phyloP scores from a whole-genome alignment of 192 early-diverging fungal species.

The Coemansia sp. region DNA sequence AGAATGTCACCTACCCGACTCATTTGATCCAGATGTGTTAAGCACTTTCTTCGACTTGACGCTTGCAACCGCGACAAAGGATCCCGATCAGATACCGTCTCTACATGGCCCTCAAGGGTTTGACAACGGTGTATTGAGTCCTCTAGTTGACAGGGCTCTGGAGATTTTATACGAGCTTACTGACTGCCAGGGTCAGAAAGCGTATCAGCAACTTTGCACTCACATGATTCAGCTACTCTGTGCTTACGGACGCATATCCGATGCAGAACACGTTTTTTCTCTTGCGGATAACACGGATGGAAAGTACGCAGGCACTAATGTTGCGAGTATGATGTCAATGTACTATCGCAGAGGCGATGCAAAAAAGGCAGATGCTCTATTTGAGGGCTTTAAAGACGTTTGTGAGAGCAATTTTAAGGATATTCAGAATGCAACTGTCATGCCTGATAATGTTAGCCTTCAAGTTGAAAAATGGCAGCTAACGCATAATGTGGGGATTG shows the following conservation, averaged over 20 bases:
- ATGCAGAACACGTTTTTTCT: constrained; percentile 29
- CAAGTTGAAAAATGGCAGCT: constrained; percentile 34
- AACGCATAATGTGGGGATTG: constrained; percentile 11
- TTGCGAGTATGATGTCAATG: constrained; percentile 35
- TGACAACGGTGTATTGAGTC: neutral
- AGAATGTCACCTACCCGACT: neutral
- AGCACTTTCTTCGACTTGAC: neutral
- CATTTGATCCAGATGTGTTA: neutral
- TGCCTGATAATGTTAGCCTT: constrained; percentile 21
- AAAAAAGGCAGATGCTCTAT: constrained; percentile 16
- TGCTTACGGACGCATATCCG: constrained; percentile 16
- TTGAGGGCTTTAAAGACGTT: constrained; percentile 7
- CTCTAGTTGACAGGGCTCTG: constrained; percentile 2
- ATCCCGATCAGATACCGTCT: neutral
- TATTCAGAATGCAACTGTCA: constrained; percentile 10
- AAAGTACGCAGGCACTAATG: constrained; percentile 16
- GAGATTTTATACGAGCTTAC: constrained; percentile 12
- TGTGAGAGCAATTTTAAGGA: constrained; percentile 17
- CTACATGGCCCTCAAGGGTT: neutral
- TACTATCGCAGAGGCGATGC: constrained; percentile 24
- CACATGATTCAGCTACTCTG: constrained; percentile 21
- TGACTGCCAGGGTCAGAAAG: neutral
- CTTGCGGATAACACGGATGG: constrained; percentile 1
- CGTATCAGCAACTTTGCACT: neutral
- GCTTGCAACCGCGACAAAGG: neutral